Evolutionary conservation across 495 filamentous ascomycete species (phyloP).

Genomic region (Penicillium verhagenii): DNA sequence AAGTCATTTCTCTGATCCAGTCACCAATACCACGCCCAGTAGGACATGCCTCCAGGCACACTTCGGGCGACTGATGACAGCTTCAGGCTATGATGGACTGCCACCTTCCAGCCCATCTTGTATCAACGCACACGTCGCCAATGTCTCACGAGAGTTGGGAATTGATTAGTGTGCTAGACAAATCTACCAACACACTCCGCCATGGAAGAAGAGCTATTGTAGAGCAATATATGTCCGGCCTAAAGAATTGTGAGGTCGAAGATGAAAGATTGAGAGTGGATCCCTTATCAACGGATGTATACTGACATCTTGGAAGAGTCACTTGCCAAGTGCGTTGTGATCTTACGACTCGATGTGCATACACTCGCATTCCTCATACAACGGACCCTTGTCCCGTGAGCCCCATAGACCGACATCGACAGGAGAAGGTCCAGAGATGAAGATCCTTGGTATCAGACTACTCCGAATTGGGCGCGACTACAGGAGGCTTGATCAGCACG

Average conservation of each 20-base stretch:
- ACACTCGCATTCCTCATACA: background rate
- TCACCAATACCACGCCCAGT: background rate
- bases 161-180: background rate
- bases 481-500: background rate
- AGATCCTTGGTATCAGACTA: background rate
- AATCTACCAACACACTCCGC: background rate
- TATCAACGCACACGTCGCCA: background rate
- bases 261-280: conserved; percentile 1
- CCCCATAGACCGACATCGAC: background rate
- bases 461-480: background rate
- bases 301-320: background rate
- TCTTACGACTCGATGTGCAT: background rate
- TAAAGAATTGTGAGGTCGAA: background rate
- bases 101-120: background rate
- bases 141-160: background rate
- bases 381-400: background rate
- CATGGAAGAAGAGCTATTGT: background rate
- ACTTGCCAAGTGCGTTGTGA: background rate
- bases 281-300: background rate
- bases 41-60: background rate
- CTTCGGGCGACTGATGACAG: background rate
- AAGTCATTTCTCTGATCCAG: background rate
- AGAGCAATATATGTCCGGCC: background rate
- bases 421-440: background rate
- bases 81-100: background rate